These are phyloP conservation scores for Rugosomyces carneus DNA, from an alignment of 1,284 basidiomycete genomes.

Conservation along the genomic window DNA sequence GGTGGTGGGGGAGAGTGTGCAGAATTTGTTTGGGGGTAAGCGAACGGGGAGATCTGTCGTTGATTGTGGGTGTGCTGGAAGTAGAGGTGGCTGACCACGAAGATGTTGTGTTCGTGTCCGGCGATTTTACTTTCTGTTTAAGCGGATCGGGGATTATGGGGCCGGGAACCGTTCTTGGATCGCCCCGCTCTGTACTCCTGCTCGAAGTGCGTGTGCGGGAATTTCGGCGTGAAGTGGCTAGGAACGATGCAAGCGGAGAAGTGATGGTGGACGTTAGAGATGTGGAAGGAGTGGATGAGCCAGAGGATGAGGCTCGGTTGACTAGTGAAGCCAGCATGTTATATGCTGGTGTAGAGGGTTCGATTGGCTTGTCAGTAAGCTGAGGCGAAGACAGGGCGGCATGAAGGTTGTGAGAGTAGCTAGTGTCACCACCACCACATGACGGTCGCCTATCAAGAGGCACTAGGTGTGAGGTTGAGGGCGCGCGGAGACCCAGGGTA, in stretches of 20 bases:
- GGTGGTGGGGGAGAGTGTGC: slow-evolving; percentile 19
- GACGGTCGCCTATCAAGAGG: slow-evolving; percentile 17
- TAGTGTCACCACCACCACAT: too few species aligned
- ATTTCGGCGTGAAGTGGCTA: slow-evolving; percentile 17
- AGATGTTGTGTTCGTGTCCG: background rate
- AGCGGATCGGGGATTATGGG: slow-evolving; percentile 8
- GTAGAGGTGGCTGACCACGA: slow-evolving; percentile 17
- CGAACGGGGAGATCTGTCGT: slow-evolving; percentile 26
- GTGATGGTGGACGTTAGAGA: slow-evolving; percentile 2
- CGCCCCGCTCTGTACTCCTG: slow-evolving; percentile 18
- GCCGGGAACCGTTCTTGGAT: slow-evolving; percentile 1
- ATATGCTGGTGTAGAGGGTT: slow-evolving; percentile 49
- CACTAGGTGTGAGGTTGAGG: slow-evolving; percentile 29
- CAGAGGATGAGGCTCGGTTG: slow-evolving; percentile 18
- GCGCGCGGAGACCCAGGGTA: slow-evolving; percentile 58
- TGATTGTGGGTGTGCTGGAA: too few species aligned
- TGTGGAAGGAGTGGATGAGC: slow-evolving; percentile 20
- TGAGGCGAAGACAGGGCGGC: slow-evolving; percentile 22
- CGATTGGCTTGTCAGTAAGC: slow-evolving; percentile 29
- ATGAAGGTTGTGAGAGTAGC: slow-evolving; percentile 23
- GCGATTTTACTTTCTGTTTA: slow-evolving; percentile 5
- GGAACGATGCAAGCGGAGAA: slow-evolving; percentile 14
- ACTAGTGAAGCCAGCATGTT: slow-evolving; percentile 52
- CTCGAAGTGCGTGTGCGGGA: slow-evolving; percentile 25
- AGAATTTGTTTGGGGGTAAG: slow-evolving; percentile 30